Conservation (phyloP, 768 basidiomycete genomes). For the Austroboletus eburneus region DNA sequence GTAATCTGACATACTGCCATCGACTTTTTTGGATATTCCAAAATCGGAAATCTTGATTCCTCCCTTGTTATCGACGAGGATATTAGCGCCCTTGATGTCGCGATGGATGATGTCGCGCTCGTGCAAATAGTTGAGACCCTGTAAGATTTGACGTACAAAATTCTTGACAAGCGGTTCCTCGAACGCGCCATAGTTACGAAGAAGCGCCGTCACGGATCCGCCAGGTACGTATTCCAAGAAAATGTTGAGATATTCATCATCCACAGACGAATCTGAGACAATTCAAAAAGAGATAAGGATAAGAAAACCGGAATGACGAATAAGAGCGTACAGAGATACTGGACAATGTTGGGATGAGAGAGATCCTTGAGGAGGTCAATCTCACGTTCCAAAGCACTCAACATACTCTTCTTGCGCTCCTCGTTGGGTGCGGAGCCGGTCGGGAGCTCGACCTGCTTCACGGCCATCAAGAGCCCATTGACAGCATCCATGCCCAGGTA, state of each 20-base stretch:
- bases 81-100: slow-evolving; percentile 99
- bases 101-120: slow-evolving; percentile 94
- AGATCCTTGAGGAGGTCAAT: slow-evolving; percentile 91
- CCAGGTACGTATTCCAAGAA: slow-evolving; percentile 97
- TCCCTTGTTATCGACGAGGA: slow-evolving; percentile 96
- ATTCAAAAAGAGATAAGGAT: no score
- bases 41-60: slow-evolving; percentile 97
- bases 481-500: slow-evolving; percentile 95
- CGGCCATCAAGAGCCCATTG: slow-evolving; percentile 89
- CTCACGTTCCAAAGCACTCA: slow-evolving; percentile 86
- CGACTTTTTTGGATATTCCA: slow-evolving; percentile 96
- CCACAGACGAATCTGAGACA: slow-evolving; percentile 94
- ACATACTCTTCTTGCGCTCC: slow-evolving; percentile 91
- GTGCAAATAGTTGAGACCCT: slow-evolving; percentile 86
- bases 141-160: slow-evolving; percentile 88
- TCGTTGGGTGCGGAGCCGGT: slow-evolving; percentile 81
- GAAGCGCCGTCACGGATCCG: slow-evolving; percentile 84
- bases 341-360: slow-evolving; percentile 95
- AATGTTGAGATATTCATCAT: slow-evolving; percentile 88
- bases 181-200: slow-evolving; percentile 91
- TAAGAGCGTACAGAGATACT: slow-evolving; percentile 80
- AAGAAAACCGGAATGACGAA: not conserved
- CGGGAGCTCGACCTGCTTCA: slow-evolving; percentile 94
- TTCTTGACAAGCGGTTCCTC: slow-evolving; percentile 90
- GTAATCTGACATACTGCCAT: slow-evolving; percentile 93